Percentiles rank a stretch among this genome's conserved stretches.
Evolutionary conservation across 495 filamentous ascomycete species (phyloP).

Genomic region (Penicillium roqueforti): DNA sequence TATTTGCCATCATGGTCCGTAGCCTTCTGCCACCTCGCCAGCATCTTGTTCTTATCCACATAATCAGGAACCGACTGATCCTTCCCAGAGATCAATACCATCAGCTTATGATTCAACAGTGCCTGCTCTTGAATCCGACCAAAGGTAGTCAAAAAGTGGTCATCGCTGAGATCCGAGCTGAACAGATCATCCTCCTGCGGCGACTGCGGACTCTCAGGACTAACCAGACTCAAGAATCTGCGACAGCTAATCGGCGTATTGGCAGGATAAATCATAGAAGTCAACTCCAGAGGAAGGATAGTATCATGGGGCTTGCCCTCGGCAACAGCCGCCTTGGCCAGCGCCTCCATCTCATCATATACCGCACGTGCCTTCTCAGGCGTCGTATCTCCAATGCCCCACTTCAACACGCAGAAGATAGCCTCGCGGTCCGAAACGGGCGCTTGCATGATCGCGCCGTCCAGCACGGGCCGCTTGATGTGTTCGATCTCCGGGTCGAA

Average conservation of each 20-base stretch:
- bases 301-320: conserved; percentile 23
- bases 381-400: conserved; percentile 21
- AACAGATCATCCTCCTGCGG: conserved; percentile 83
- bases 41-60: conserved; percentile 59
- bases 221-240: conserved; percentile 63
- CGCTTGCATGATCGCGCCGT: conserved; percentile 75
- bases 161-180: conserved; percentile 67
- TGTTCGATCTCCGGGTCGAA: conserved; percentile 36
- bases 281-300: conserved; percentile 34
- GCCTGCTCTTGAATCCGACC: conserved; percentile 52
- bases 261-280: conserved; percentile 28
- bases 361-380: conserved; percentile 20
- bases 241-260: conserved; percentile 55
- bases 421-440: conserved; percentile 71
- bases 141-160: conserved; percentile 56
- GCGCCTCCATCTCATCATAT: conserved; percentile 22
- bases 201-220: conserved; percentile 42
- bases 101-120: conserved; percentile 46
- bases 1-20: conserved; percentile 24
- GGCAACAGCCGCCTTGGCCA: conserved; percentile 27
- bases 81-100: conserved; percentile 58
- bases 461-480: conserved; percentile 40
- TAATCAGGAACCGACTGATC: conserved; percentile 65
- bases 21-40: conserved; percentile 64
- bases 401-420: conserved; percentile 32